Evolutionary conservation across 768 basidiomycete species (phyloP).

Genomic region (Serendipita sp.): DNA sequence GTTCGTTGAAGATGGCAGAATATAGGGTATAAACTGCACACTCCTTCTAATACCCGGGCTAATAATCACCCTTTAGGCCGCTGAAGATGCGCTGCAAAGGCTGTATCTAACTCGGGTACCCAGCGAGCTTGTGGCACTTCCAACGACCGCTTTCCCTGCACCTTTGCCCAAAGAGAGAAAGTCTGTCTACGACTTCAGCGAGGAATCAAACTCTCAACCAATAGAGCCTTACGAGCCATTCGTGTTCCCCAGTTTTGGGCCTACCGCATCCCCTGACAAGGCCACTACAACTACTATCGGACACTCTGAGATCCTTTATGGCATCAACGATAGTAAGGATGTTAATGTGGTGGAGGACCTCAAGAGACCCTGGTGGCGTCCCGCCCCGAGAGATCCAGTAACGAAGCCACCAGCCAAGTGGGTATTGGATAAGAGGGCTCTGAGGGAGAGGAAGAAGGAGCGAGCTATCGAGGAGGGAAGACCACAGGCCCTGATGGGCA

Average conservation of each 20-base stretch:
- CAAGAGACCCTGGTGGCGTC: slow-evolving; percentile 2
- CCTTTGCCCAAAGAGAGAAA: not conserved
- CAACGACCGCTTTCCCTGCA: slow-evolving; percentile 55
- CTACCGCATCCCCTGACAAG: not conserved
- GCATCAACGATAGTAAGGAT: not conserved
- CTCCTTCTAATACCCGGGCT: not conserved
- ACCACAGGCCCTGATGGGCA: not conserved
- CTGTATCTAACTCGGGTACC: slow-evolving; percentile 71
- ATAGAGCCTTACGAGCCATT: not conserved
- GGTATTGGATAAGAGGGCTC: not conserved
- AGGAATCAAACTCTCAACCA: not conserved
- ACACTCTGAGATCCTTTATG: not conserved
- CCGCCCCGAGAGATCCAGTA: not conserved
- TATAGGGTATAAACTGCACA: slow-evolving; percentile 44
- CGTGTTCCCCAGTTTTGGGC: not conserved
- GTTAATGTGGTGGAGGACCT: slow-evolving; percentile 1
- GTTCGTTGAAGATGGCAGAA: slow-evolving; percentile 87
- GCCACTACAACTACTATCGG: not conserved
- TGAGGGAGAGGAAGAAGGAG: not conserved
- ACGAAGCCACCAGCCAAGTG: not conserved
- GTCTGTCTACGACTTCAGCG: not conserved
- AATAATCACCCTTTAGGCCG: slow-evolving; percentile 34
- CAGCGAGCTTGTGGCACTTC: slow-evolving; percentile 47
- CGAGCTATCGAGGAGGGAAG: not conserved
- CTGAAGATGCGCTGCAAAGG: slow-evolving; percentile 69